Evolutionary conservation across 495 filamentous ascomycete genomes (phyloP).

Genomic region (Podospora pseudoanserina): DNA sequence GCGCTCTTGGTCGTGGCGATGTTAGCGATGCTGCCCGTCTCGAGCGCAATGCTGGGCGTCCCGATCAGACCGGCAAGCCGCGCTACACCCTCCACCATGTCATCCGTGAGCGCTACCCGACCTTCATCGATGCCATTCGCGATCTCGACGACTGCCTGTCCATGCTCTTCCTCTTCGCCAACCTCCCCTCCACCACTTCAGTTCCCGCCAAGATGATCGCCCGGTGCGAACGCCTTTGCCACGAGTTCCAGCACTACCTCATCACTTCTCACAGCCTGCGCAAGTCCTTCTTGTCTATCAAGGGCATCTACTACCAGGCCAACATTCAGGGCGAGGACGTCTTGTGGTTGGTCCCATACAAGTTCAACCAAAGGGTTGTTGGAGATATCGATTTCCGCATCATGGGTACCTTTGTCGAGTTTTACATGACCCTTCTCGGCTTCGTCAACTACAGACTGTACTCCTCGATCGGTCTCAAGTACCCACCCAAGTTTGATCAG

Average conservation of each 20-base stretch:
- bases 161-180: slow-evolving; percentile 95
- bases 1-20: slow-evolving; percentile 86
- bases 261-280: slow-evolving; percentile 84
- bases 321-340: slow-evolving; percentile 98
- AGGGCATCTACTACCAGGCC: slow-evolving; percentile 99
- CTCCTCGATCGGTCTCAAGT: slow-evolving; percentile 82
- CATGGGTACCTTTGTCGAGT: slow-evolving; percentile 98
- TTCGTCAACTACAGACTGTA: slow-evolving; percentile 96
- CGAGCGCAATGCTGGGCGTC: slow-evolving; percentile 58
- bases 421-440: slow-evolving; percentile 92
- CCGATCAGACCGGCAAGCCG: slow-evolving; percentile 81
- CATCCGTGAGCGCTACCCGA: slow-evolving; percentile 96
- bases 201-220: slow-evolving; percentile 91
- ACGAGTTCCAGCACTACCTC: slow-evolving; percentile 96
- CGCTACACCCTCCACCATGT: slow-evolving; percentile 90
- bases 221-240: slow-evolving; percentile 82
- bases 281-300: slow-evolving; percentile 96
- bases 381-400: slow-evolving; percentile 96
- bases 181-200: slow-evolving; percentile 80
- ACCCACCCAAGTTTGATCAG: slow-evolving; percentile 90
- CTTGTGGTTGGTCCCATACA: slow-evolving; percentile 94
- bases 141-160: slow-evolving; percentile 96
- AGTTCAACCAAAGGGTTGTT: slow-evolving; percentile 89
- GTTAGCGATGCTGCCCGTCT: slow-evolving; percentile 71
- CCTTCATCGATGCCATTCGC: slow-evolving; percentile 88